A percentile compares a stretch with the other conserved stretches of the same genome.
These are phyloP conservation scores for Gloeopeniophorella convolvens DNA, from an alignment of 768 basidiomycete genomes.

Conservation along the genomic window DNA sequence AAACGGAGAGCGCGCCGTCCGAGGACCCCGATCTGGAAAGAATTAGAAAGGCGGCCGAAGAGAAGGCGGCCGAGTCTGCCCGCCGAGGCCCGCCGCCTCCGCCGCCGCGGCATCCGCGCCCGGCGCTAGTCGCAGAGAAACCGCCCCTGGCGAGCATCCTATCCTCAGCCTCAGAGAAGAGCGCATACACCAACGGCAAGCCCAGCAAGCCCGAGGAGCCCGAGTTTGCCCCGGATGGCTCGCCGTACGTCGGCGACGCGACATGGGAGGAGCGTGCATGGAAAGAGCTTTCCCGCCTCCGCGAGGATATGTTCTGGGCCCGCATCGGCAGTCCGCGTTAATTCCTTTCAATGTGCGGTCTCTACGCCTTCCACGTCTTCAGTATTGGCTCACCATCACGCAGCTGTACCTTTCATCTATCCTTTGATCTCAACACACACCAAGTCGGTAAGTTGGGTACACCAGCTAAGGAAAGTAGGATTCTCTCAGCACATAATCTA, in stretches of 20 bases:
- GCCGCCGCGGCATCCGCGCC: conserved; percentile 13
- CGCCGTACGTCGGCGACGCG: conserved; percentile 51
- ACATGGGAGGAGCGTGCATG: conserved; percentile 87
- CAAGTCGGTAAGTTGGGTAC: too few relatives aligned
- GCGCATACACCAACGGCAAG: neutral
- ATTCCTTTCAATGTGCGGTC: neutral
- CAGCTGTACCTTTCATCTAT: too few relatives aligned
- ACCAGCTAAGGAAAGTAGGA: too few relatives aligned
- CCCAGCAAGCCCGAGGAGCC: conserved; percentile 4
- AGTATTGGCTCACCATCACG: too few relatives aligned
- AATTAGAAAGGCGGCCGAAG: neutral
- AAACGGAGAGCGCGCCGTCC: neutral
- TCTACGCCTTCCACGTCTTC: too few relatives aligned
- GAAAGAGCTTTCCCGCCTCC: conserved; percentile 66
- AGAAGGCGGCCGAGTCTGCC: neutral
- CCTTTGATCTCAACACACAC: too few relatives aligned
- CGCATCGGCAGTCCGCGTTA: conserved; percentile 52
- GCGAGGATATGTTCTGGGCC: conserved; percentile 86
- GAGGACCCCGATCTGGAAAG: neutral
- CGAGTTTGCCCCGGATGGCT: conserved; percentile 27
- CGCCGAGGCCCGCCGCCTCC: conserved; percentile 7
- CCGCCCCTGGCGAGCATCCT: neutral
- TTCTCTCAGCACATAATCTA: too few relatives aligned
- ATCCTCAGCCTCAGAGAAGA: neutral
- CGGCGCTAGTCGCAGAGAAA: conserved; percentile 5